Conservation (phyloP, 768 basidiomycete species). For the Suillus occidentalis region DNA sequence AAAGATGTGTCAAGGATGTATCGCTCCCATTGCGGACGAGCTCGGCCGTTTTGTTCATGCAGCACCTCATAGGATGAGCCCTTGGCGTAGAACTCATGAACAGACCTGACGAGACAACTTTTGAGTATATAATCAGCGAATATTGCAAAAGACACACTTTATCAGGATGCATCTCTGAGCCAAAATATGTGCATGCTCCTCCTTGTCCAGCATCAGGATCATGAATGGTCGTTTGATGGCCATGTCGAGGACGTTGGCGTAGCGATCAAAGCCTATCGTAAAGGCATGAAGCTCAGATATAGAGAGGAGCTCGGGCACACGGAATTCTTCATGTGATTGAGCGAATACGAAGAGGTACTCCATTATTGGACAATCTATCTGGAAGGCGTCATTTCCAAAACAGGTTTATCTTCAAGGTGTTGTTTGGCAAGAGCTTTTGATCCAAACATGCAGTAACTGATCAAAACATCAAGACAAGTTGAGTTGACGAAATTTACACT, state of each 20-base stretch:
- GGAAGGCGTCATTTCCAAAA: conserved; percentile 4
- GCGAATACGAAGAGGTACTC: conserved; percentile 75
- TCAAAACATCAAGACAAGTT: neutral
- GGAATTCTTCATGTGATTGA: conserved; percentile 77
- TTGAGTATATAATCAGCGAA: neutral
- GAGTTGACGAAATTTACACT: no score
- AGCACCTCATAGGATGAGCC: conserved; percentile 69
- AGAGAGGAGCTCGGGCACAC: conserved; percentile 80
- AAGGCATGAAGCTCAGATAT: conserved; percentile 75
- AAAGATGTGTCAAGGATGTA: conserved; percentile 72
- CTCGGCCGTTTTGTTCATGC: conserved; percentile 53
- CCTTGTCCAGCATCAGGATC: conserved; percentile 64
- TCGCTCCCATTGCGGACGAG: conserved; percentile 50
- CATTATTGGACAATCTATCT: conserved; percentile 13
- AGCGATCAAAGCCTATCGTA: conserved; percentile 43
- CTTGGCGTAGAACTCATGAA: conserved; percentile 77
- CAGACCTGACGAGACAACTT: conserved; percentile 46
- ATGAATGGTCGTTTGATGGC: conserved; percentile 63
- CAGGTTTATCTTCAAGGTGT: conserved; percentile 2
- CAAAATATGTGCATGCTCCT: conserved; percentile 72
- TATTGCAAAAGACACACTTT: conserved; percentile 52
- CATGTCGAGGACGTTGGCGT: conserved; percentile 47
- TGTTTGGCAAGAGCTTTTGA: conserved; percentile 16
- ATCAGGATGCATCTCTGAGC: conserved; percentile 79
- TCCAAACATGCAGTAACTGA: neutral